Evolutionary conservation across 2,329 filamentous ascomycete species (phyloP).

Genomic region (Fragosphaeria purpurea): DNA sequence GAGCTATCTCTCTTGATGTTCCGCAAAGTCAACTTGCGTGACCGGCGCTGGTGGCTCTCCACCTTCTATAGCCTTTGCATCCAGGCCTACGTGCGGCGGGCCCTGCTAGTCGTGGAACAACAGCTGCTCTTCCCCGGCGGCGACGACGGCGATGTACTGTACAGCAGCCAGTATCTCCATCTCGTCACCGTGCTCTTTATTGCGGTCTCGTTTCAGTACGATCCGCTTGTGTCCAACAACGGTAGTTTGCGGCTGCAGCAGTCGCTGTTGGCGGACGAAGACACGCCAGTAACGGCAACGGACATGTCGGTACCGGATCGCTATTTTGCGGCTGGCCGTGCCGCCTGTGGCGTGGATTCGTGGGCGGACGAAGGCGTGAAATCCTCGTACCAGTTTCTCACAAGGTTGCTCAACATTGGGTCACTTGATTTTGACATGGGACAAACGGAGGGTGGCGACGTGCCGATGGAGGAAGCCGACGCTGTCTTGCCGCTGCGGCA

Average conservation of each 20-base stretch:
- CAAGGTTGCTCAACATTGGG: conserved; percentile 20
- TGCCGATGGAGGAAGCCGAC: conserved; percentile 7
- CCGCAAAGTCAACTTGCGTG: conserved; percentile 23
- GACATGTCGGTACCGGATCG: conserved; percentile 17
- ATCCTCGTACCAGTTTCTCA: conserved; percentile 21
- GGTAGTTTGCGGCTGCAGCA: conserved; percentile 16
- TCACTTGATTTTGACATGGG: conserved; percentile 20
- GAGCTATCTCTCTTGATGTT: conserved; percentile 22
- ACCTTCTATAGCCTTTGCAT: conserved; percentile 23
- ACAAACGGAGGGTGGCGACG: conserved; percentile 2
- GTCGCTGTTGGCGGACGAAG: conserved; percentile 18
- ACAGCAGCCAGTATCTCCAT: conserved; percentile 20
- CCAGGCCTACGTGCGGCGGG: conserved; percentile 22
- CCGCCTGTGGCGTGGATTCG: conserved; percentile 16
- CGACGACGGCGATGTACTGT: conserved; percentile 19
- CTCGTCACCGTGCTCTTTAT: conserved; percentile 20
- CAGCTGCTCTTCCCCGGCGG: conserved; percentile 16
- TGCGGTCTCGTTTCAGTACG: conserved; percentile 23
- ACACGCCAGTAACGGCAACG: conserved; percentile 9
- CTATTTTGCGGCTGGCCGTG: conserved; percentile 18
- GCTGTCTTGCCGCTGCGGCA: conserved; percentile 3
- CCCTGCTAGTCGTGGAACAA: conserved; percentile 20
- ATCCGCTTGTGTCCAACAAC: conserved; percentile 18
- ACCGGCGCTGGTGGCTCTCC: conserved; percentile 22
- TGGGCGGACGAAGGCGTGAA: conserved; percentile 20